Base-by-base conservation (phyloP, 164 flowering plant genomes). In the Tetrastigma voinierianum region DNA sequence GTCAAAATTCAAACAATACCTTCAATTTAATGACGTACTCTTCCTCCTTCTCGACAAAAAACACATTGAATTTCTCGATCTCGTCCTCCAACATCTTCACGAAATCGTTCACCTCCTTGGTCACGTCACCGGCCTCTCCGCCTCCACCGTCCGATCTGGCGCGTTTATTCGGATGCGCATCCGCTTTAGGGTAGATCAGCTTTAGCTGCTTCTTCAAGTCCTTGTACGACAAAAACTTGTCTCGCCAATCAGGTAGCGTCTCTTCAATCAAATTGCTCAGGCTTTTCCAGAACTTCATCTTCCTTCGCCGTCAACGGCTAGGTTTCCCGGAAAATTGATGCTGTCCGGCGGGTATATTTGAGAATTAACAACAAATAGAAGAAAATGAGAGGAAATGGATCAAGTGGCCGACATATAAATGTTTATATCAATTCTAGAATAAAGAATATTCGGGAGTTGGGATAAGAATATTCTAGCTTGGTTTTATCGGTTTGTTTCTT, bases 221-320 rank as follows among this genome's bases (percentile, higher is more conserved):
- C 68, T 84, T 84, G 70, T 84, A 82, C 3, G 86, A 80, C 62
- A 84, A 51, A 52, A 84, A 84, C 71, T 82, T 75, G 78, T 84
- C 86, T 25, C 79, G 67, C 88, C 88, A 84, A 5, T 82, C 86
- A 0, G 86, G 88, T 16, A 84, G 59, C 15, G 86, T 77, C 70
- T 80, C 76, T 51, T 80, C 80, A 59, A 82, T 80, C 60, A 64
- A 56, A 19, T 18, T 67, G 60, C 70, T 77, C 43, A 84, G 58
- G 18, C 64, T 78, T 74, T 82, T 84, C 74, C 76, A 66, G 62
- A 84, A 84, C 67, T 82, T 84, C 83, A 84, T 84, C 40, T 32
- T 32, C 40, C 40, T 32, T 32, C 40, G 40, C 40, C 40, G 40
- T 32, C 40, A 32, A 32, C 40, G 40, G 40, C 40, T n/a, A 32